These are phyloP conservation scores for Aphanomyces stellatus DNA, from an alignment of 352 stramenopile genomes.

Conservation along the genomic window DNA sequence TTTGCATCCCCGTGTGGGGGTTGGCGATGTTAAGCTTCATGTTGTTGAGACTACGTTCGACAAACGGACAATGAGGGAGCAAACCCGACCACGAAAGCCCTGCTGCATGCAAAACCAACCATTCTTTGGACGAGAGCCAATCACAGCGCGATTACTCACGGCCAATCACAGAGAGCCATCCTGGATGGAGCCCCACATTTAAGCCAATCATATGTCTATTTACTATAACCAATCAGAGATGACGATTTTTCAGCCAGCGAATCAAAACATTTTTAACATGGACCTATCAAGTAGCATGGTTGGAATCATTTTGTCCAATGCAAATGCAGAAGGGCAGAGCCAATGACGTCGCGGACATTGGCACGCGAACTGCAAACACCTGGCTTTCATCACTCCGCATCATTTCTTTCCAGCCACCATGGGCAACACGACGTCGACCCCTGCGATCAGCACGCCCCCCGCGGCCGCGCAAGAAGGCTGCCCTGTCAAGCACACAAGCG, in stretches of 20 bases:
- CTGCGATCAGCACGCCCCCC: neutral
- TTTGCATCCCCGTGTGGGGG: conserved; percentile 96
- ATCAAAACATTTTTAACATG: no score
- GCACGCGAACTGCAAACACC: neutral
- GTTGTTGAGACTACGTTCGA: conserved; percentile 31
- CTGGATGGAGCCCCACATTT: neutral
- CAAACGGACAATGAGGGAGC: conserved; percentile 15
- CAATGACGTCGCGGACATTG: neutral
- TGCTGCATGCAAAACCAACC: neutral
- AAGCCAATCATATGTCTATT: conserved; percentile 13
- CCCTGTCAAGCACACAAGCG: conserved; percentile 17
- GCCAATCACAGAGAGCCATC: neutral
- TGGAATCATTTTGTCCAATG: neutral
- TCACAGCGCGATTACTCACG: neutral
- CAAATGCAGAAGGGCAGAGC: neutral
- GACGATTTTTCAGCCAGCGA: no score
- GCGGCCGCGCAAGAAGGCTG: conserved; percentile 8
- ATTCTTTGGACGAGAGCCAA: neutral
- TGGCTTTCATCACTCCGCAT: no score
- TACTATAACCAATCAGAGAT: no score
- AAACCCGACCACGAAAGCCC: neutral
- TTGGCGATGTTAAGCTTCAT: conserved; percentile 99
- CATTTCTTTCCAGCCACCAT: no score
- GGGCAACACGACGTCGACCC: conserved; percentile 9
- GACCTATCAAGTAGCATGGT: no score